These are phyloP conservation scores for Dactylellina cionopaga DNA, from an alignment of 2,329 filamentous ascomycete genomes.

Conservation along the genomic window DNA sequence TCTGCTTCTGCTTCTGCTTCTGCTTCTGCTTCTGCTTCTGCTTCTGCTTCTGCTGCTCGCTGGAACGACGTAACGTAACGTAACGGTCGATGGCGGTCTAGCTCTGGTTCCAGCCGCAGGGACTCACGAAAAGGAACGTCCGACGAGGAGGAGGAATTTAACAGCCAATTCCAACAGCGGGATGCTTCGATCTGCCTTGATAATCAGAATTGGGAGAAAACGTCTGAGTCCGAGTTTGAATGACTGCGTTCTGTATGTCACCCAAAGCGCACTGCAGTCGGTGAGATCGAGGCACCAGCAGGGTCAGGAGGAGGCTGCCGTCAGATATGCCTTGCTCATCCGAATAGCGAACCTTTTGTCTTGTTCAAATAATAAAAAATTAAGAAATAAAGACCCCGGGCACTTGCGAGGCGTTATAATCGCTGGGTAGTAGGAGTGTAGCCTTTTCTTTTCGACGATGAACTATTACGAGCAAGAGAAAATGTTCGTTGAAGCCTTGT, in stretches of 20 bases:
- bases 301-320: constrained; percentile 34
- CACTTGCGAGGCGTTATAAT: too few relatives aligned
- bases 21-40: not conserved
- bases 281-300: constrained; percentile 7
- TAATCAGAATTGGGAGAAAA: constrained; percentile 7
- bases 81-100: not conserved
- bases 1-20: not conserved
- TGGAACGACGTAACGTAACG: too few relatives aligned
- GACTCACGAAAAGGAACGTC: constrained; percentile 27
- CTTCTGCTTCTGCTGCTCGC: not conserved
- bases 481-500: too few relatives aligned
- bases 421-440: too few relatives aligned
- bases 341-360: constrained; percentile 33
- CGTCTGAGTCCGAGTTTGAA: constrained; percentile 11
- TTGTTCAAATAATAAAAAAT: not conserved
- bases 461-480: too few relatives aligned
- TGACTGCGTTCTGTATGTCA: constrained; percentile 11
- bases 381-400: too few relatives aligned
- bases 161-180: constrained; percentile 23
- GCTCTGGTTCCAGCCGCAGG: constrained; percentile 41
- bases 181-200: constrained; percentile 21
- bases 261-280: constrained; percentile 27
- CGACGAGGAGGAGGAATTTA: constrained; percentile 7
- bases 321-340: constrained; percentile 39
- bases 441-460: too few relatives aligned